Base-by-base conservation (phyloP, 495 filamentous ascomycete species). In the Aspergillus campestris region DNA sequence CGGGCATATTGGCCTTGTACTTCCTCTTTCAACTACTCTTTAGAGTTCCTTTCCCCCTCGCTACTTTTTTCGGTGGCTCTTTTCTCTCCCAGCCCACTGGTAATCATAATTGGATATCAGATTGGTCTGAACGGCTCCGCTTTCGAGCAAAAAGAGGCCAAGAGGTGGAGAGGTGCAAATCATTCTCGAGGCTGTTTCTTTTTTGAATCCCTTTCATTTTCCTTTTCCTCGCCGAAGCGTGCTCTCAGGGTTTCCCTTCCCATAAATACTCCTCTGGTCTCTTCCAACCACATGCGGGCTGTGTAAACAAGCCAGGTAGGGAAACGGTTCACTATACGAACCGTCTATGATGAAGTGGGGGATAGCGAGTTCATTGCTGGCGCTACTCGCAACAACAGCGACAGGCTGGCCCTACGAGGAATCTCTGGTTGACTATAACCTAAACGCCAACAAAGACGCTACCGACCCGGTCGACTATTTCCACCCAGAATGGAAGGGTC, bases 381-480 rank as follows among this genome's bases (percentile, higher is more conserved):
- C 53, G n/a, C 45, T 69, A 18, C 52, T 67, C 10, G 48, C 57
- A 43, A 40, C 39, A 15, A 44, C 58, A n/a, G 57, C 55, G 37
- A 31, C 41, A 45, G 69, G 68, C 40, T 78, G 81, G 58, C 69
- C 68, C 33, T 84, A 78, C 52, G 74, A 81, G 41, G 65, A 75
- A 29, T 50, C 65, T 7, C 58, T 81, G 38, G 60, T 65, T 34
- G 61, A 65, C 14, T 83, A 73, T 59, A 85, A 84, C 40, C 64
- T 86, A 45, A 86, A 86, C 53, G 67, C 70, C 30, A 84, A 86
- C 59, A 52, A 72, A 46, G 56, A 66, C n/a, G 80, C 83, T 7
- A 67, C 51, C 12, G 55, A 69, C 36, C 80, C 83, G 1, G 61
- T 78, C 10, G 71, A 87, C 29, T 87, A 87, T 61, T 73, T 65